phyloP scores from a whole-genome alignment of 2,329 filamentous ascomycete species.

The Dothiorella sarmentorum region DNA sequence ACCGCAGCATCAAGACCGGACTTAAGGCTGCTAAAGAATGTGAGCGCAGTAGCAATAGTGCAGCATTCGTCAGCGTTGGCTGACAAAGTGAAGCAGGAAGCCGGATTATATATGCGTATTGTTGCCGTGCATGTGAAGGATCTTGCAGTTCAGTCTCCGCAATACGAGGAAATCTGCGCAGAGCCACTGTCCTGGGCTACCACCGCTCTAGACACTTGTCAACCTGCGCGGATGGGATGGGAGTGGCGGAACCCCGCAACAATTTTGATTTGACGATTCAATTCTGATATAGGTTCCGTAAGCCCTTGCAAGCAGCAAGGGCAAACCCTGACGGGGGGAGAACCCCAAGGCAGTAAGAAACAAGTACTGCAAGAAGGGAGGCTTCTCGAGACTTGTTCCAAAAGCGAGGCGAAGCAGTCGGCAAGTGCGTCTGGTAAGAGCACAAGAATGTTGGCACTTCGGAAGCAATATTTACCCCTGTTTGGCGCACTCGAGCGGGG shows the following conservation, averaged over 20 bases:
- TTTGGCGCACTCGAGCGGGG: neutral
- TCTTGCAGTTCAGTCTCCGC: neutral
- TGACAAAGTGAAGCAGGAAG: conserved; percentile 1
- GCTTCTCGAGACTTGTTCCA: neutral
- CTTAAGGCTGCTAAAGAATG: neutral
- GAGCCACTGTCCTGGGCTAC: neutral
- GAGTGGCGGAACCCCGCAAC: neutral
- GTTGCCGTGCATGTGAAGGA: neutral
- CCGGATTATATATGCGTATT: neutral
- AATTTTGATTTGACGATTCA: neutral
- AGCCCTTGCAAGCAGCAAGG: conserved; percentile 7
- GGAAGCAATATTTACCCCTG: neutral
- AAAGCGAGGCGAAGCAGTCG: neutral
- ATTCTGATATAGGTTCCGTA: conserved; percentile 1
- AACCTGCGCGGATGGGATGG: neutral
- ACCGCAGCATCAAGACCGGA: conserved; percentile 10
- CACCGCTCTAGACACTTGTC: conserved; percentile 5
- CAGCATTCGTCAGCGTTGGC: conserved; percentile 5
- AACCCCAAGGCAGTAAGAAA: neutral
- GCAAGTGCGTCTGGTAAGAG: neutral
- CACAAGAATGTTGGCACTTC: neutral
- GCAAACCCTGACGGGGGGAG: neutral
- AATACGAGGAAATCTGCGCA: conserved; percentile 7
- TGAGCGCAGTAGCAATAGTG: neutral
- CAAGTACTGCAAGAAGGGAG: neutral